Percentiles rank a stretch among this genome's conserved stretches.
These are phyloP conservation scores for Cochlearia excelsa DNA, from an alignment of 345 rosid species.

Conservation along the genomic window DNA sequence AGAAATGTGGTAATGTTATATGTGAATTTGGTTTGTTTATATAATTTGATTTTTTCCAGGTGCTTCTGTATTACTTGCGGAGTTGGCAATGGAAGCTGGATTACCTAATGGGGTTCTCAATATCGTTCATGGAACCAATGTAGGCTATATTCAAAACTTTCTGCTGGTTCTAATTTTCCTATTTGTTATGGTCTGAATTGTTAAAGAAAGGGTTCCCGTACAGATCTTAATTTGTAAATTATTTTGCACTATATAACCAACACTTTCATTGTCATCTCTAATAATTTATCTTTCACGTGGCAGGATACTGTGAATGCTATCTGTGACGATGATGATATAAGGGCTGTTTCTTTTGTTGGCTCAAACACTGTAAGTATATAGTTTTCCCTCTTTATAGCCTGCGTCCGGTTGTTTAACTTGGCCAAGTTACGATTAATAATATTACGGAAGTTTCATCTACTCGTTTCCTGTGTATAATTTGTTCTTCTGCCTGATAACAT, in stretches of 20 bases:
- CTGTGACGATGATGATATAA: slow-evolving; percentile 78
- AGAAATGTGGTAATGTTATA: neutral
- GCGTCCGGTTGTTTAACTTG: neutral
- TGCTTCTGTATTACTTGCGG: slow-evolving; percentile 87
- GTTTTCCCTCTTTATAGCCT: neutral
- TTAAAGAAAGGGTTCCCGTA: neutral
- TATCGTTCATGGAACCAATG: slow-evolving; percentile 88
- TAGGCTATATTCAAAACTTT: slow-evolving; percentile 34
- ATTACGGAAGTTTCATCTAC: neutral
- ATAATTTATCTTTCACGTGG: slow-evolving; percentile 18
- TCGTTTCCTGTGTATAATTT: slow-evolving; percentile 6
- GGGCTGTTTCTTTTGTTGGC: slow-evolving; percentile 94
- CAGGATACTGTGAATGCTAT: slow-evolving; percentile 94
- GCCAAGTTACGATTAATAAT: slow-evolving; percentile 4
- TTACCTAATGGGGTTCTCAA: slow-evolving; percentile 87
- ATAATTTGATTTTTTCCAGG: slow-evolving; percentile 45
- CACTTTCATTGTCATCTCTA: neutral
- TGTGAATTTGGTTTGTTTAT: slow-evolving; percentile 10
- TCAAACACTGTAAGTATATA: slow-evolving; percentile 73
- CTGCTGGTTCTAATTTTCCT: slow-evolving; percentile 4
- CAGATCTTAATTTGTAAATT: slow-evolving; percentile 1
- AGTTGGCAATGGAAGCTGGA: slow-evolving; percentile 95
- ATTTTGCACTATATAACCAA: neutral
- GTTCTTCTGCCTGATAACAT: neutral
- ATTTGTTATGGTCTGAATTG: slow-evolving; percentile 6